Base-by-base conservation (phyloP, 225 moss, liverwort and hornwort species). In the Lunularia cruciata region DNA sequence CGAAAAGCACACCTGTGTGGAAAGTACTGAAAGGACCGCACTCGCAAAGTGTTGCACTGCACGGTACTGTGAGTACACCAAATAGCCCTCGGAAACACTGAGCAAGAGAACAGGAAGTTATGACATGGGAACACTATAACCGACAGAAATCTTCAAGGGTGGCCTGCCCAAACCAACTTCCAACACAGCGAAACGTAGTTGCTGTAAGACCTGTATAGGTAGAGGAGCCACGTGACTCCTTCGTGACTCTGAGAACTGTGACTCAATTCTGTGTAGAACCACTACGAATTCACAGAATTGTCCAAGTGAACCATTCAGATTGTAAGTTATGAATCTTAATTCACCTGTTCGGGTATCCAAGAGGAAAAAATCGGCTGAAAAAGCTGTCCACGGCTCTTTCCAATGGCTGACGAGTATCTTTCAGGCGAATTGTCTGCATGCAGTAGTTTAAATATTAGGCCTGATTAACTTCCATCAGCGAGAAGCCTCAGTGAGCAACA, bases 1-100 rank as follows among this genome's bases (percentile, higher is more conserved):
- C 23, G n/a, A 38, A 9, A 59, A 64, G 46, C 38, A 28, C 66
- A 95, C 94, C 94, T 95, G 95, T 75, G 96, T 98, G 49, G 96
- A 98, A 77, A 98, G 92, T 43, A 98, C 96, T 57, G 90, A 86
- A 64, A 98, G 89, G 69, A 87, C 73, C 40, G 96, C 92, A 81
- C 96, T 98, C 60, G 96, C 96, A 78, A 89, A 98, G 73, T 98
- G 96, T 73, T 98, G 96, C 54, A 98, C 93, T 35, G 90, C 96
- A 78, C 96, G 89, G 76, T 98, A 89, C 65, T 98, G 87, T n/a
- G 92, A 92, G 69, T 98, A 98, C 22, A 83, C 87, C 68, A 89
- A 78, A 75, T 98, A 98, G 26, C 96, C 96, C 76, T 98, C 96
- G 32, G 90, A 83, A 55, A 98, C 96, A 84, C 96, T 98, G 80